These are phyloP conservation scores for Neoscytalidium dimidiatum DNA, from an alignment of 2,329 filamentous ascomycete species.

Conservation along the genomic window DNA sequence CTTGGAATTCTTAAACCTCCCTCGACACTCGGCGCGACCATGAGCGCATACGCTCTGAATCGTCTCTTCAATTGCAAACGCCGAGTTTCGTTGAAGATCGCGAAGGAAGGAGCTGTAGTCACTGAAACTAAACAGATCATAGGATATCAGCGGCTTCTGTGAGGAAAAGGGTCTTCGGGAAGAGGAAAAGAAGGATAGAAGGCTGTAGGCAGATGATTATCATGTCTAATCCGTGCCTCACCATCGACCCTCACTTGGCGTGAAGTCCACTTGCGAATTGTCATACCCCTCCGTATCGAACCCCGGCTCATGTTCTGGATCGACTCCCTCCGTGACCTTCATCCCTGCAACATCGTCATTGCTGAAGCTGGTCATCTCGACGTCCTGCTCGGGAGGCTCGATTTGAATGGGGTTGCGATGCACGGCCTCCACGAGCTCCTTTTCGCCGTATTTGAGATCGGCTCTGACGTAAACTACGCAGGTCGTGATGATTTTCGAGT, in stretches of 20 bases:
- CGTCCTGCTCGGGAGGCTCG: neutral
- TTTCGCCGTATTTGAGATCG: constrained; percentile 9
- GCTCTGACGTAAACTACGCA: constrained; percentile 19
- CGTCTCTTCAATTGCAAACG: neutral
- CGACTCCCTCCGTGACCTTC: constrained; percentile 3
- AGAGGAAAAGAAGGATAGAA: neutral
- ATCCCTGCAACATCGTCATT: neutral
- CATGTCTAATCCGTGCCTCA: neutral
- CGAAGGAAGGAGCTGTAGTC: neutral
- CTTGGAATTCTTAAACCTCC: too few relatives aligned
- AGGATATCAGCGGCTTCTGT: neutral
- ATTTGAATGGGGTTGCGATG: neutral
- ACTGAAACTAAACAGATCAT: neutral
- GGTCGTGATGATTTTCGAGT: constrained; percentile 13
- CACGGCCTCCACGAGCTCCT: constrained; percentile 13
- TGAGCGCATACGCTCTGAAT: too few relatives aligned
- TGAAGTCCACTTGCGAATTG: constrained; percentile 6
- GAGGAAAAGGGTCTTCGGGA: neutral
- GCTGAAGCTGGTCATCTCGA: constrained; percentile 15
- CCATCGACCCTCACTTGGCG: constrained; percentile 1
- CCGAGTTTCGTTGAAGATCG: neutral
- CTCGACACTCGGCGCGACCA: too few relatives aligned
- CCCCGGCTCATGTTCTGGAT: neutral
- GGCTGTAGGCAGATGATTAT: neutral
- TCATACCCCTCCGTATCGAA: constrained; percentile 2